Percentiles rank a stretch among this genome's conserved stretches.
These are phyloP conservation scores for Artemisia tridentata DNA, from an alignment of 129 eudicot species.

Conservation along the genomic window DNA sequence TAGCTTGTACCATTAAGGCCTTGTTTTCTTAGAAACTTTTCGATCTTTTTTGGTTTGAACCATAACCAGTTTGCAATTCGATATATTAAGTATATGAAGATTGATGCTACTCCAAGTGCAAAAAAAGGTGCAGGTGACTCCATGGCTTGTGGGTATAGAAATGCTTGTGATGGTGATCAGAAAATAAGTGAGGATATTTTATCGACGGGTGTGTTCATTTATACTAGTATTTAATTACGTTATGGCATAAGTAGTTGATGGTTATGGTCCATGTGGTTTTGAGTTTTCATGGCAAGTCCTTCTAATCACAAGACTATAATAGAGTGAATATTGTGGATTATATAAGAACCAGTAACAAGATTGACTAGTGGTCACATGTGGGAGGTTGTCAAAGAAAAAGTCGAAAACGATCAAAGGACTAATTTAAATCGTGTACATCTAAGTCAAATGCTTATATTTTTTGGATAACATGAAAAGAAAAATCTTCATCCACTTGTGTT, in stretches of 20 bases:
- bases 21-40: conserved; percentile 48
- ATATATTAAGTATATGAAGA: conserved; percentile 29
- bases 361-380: too few species aligned
- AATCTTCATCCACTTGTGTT: too few species aligned
- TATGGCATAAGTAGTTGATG: conserved; percentile 12
- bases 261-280: neutral
- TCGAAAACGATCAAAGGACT: too few species aligned
- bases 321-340: too few species aligned
- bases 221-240: neutral
- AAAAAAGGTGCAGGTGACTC: neutral
- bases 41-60: conserved; percentile 50
- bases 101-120: conserved; percentile 17
- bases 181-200: neutral
- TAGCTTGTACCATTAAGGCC: conserved; percentile 53
- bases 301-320: neutral
- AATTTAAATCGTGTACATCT: too few species aligned
- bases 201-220: conserved; percentile 18
- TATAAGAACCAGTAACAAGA: too few species aligned
- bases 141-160: neutral
- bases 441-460: too few species aligned
- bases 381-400: too few species aligned
- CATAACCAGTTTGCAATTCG: conserved; percentile 48
- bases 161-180: neutral
- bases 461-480: too few species aligned
- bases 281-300: conserved; percentile 2